These are phyloP conservation scores for Populus euphratica DNA, from an alignment of 345 rosid species.

Conservation along the genomic window DNA sequence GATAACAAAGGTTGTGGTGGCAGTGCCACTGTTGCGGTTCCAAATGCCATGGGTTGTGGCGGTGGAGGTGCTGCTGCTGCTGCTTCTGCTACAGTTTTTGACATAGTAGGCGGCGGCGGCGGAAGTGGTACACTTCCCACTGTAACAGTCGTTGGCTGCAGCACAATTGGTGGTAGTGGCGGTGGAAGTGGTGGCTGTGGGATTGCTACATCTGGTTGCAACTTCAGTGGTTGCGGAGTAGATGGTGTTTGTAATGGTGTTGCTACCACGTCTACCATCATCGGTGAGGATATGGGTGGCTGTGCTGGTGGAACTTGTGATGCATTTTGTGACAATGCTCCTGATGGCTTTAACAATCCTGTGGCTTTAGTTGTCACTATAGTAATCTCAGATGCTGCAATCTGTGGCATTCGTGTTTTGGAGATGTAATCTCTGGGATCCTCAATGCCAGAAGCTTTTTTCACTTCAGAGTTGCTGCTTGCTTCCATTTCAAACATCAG, in stretches of 20 bases:
- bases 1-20: conserved; percentile 24
- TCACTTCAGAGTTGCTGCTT: conserved; percentile 9
- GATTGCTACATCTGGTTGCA: conserved; percentile 12
- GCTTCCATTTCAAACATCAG: neutral
- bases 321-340: conserved; percentile 5
- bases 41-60: neutral
- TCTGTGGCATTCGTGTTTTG: conserved; percentile 3
- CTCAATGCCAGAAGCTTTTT: conserved; percentile 12
- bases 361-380: neutral
- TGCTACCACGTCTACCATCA: neutral
- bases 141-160: neutral
- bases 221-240: conserved; percentile 6
- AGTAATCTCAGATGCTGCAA: neutral
- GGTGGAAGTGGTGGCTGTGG: conserved; percentile 6
- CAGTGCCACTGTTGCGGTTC: neutral
- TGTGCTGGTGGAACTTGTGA: conserved; percentile 3
- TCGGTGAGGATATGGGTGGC: neutral
- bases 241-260: neutral
- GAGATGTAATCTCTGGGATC: conserved; percentile 1
- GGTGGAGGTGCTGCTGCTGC: neutral
- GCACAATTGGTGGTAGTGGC: conserved; percentile 25
- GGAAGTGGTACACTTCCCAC: neutral
- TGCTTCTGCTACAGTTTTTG: neutral
- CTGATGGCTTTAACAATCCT: neutral
- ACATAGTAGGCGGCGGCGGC: conserved; percentile 1